These are phyloP conservation scores for Solanum chmielewskii DNA, from an alignment of 257 asterid genomes.

Conservation along the genomic window DNA sequence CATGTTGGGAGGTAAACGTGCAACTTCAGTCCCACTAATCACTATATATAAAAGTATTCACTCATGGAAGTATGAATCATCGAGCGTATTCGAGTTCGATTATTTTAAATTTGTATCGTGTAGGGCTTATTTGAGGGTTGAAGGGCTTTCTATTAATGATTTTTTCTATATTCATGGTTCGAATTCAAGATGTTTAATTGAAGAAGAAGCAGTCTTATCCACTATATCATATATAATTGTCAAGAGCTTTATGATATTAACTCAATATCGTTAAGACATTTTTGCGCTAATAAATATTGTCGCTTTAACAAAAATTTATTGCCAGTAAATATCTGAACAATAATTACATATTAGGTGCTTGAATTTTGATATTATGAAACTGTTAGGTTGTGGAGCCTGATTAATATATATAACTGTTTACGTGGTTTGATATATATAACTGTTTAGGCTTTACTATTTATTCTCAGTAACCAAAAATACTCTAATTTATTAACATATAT, in stretches of 20 bases:
- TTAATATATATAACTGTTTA: too few species aligned
- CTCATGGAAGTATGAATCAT: neutral
- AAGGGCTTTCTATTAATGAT: accelerated
- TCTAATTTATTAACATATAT: too few species aligned
- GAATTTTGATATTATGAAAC: neutral
- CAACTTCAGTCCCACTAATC: neutral
- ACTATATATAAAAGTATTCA: neutral
- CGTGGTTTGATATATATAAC: too few species aligned
- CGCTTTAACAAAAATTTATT: too few species aligned
- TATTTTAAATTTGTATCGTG: accelerated
- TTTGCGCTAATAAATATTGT: too few species aligned
- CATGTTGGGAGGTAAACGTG: neutral
- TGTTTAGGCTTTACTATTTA: too few species aligned
- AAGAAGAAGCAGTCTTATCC: neutral
- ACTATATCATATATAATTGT: accelerated
- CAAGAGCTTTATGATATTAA: neutral
- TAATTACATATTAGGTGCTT: neutral
- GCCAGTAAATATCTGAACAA: neutral
- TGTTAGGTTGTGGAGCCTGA: too few species aligned
- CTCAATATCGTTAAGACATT: too few species aligned
- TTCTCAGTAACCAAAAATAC: too few species aligned
- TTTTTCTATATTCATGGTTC: neutral
- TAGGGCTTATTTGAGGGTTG: neutral
- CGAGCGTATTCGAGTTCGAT: neutral
- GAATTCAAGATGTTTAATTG: accelerated